A percentile compares a stretch with the other conserved stretches of the same genome.
Conservation (phyloP, 192 early-diverging fungal species). For the Coemansia sp. region DNA sequence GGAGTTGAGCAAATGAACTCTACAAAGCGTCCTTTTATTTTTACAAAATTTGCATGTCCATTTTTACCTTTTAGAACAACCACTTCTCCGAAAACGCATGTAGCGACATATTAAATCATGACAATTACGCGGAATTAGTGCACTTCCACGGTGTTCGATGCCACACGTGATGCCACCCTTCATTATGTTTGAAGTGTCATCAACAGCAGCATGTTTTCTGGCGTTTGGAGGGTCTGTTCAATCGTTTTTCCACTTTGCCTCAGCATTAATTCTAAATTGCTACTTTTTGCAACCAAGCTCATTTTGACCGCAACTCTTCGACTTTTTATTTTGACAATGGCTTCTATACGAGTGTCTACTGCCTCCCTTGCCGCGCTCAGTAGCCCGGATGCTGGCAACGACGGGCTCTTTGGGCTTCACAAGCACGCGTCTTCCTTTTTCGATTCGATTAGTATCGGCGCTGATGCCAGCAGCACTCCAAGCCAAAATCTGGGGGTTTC, state of each 20-base stretch:
- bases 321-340: slow-evolving; percentile 20
- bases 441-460: slow-evolving; percentile 2
- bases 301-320: not conserved
- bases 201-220: not conserved
- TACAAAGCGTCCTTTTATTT: not conserved
- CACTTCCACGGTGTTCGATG: not conserved
- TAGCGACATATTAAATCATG: not conserved
- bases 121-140: not conserved
- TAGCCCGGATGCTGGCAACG: not conserved
- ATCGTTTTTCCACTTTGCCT: not conserved
- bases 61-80: not conserved
- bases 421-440: not conserved
- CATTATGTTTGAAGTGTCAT: not conserved
- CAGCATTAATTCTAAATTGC: not conserved
- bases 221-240: not conserved
- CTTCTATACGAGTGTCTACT: slow-evolving; percentile 52
- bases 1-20: not conserved
- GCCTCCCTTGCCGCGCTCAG: slow-evolving; percentile 34
- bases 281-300: not conserved
- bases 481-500: not conserved
- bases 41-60: not conserved
- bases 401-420: not conserved
- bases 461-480: slow-evolving; percentile 22
- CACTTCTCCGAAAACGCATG: not conserved
- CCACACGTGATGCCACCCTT: not conserved